phyloP scores from a whole-genome alignment of 83 land plant genomes.

The Isoetes engelmannii region DNA sequence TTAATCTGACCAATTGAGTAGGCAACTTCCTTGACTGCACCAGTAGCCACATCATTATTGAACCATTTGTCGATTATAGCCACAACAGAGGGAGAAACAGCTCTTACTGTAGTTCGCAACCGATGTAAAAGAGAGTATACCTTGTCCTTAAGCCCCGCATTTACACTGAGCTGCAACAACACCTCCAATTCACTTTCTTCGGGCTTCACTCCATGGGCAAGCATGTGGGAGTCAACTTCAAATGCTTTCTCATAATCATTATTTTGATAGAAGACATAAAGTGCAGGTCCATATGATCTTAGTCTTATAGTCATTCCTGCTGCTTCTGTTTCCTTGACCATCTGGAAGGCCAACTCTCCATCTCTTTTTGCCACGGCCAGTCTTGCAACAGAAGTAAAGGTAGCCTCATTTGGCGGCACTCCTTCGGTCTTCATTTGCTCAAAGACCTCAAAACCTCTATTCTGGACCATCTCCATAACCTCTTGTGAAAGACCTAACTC shows the following conservation, averaged over 20 bases:
- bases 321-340: constrained; percentile 46
- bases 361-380: constrained; percentile 67
- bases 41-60: constrained; percentile 29
- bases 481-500: constrained; percentile 28
- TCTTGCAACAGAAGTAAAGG: constrained; percentile 61
- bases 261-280: constrained; percentile 47
- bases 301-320: constrained; percentile 38
- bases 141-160: constrained; percentile 40
- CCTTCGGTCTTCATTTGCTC: constrained; percentile 35
- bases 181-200: constrained; percentile 72
- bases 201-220: constrained; percentile 31
- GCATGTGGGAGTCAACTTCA: constrained; percentile 71
- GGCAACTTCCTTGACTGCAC: constrained; percentile 21
- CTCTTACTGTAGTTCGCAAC: constrained; percentile 45
- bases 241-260: constrained; percentile 56
- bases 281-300: constrained; percentile 65
- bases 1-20: constrained; percentile 26
- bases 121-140: constrained; percentile 71
- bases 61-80: constrained; percentile 62
- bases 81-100: constrained; percentile 48
- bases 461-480: constrained; percentile 38
- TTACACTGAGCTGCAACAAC: constrained; percentile 49
- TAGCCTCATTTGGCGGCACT: constrained; percentile 62
- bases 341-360: constrained; percentile 54
- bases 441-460: constrained; percentile 53